Percentiles rank a stretch among this genome's conserved stretches.
Evolutionary conservation across 2,329 filamentous ascomycete genomes (phyloP).

Genomic region (Monosporascus sp.): DNA sequence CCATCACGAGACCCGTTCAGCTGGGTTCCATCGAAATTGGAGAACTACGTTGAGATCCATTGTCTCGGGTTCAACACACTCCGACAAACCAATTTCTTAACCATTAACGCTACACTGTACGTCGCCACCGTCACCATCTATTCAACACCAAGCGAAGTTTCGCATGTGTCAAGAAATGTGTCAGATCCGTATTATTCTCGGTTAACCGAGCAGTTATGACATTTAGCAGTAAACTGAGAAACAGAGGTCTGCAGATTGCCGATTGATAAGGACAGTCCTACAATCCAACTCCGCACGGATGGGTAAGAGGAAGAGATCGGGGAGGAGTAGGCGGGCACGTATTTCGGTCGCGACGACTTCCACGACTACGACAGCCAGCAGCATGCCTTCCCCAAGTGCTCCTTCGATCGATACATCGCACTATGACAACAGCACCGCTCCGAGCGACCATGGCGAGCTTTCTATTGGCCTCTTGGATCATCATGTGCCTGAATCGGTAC

Average conservation of each 20-base stretch:
- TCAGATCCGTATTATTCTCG: no score
- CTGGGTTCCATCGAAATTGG: not conserved
- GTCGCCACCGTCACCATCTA: no score
- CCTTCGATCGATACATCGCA: not conserved
- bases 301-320: not conserved
- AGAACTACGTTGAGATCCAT: not conserved
- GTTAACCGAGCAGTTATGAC: not conserved
- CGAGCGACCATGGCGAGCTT: slow-evolving; percentile 8
- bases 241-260: not conserved
- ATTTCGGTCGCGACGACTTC: not conserved
- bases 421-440: slow-evolving; percentile 10
- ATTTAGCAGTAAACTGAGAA: not conserved
- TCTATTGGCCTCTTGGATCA: slow-evolving; percentile 14
- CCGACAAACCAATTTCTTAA: no score
- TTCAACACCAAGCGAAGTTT: no score
- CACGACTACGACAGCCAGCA: not conserved
- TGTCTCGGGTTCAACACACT: no score
- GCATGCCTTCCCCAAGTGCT: not conserved
- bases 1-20: not conserved
- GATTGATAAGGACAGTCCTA: not conserved
- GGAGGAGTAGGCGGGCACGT: not conserved
- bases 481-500: slow-evolving; percentile 15
- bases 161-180: no score
- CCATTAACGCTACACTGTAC: no score
- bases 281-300: not conserved